Evolutionary conservation across 176 grass and related monocot genomes (phyloP), one percentile per base, ranked within the genome.

Genomic region (Rhynchospora pubera): DNA sequence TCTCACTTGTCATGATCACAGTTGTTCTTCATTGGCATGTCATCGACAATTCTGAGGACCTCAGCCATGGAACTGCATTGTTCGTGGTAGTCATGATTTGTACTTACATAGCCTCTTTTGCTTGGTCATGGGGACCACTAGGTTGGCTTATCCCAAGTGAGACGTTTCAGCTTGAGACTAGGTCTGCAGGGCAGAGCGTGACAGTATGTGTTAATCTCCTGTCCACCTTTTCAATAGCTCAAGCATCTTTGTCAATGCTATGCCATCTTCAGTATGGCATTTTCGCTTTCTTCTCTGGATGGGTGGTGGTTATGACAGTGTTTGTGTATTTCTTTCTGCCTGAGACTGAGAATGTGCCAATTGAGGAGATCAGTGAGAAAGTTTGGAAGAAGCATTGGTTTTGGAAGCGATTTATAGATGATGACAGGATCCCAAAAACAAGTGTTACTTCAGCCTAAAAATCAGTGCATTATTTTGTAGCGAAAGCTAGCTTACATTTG

Each of bases 1-100:
- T 97, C 10, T 84, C 94, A 48, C 94, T 94, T 86, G 79, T 91
- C 84, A 79, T 85, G 52, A 86, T 97, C 83, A 81, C 94, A n/a
- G 39, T 91, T 14, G 80, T 94, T 78, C 86, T 97, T 5, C 91
- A 82, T 0, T 79, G 90, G 69, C 88, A 86, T 87, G 88, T 94
- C 9, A 87, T 83, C 0, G 65, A 97, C 82, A 80, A 57, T 57
- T 53, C n/a, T 18, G 89, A 83, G 6, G 77, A 91, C 69, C 9
- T 53, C 47, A 6, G 59, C 30, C 79, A 51, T 30, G 2, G 13
- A 51, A 65, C 59, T 52, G 77, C 77, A 21, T 32, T 86, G 21
- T 7, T 81, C 42, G 65, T 86, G 12, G 19, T 86, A 10, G 6
- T 86, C 11, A 22, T 86, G 34, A 81, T 80, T 22, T 86, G 84